A percentile compares a stretch with the other conserved stretches of the same genome.
phyloP scores from a whole-genome alignment of 2,329 filamentous ascomycete genomes.

The Pyrenophora seminiperda region DNA sequence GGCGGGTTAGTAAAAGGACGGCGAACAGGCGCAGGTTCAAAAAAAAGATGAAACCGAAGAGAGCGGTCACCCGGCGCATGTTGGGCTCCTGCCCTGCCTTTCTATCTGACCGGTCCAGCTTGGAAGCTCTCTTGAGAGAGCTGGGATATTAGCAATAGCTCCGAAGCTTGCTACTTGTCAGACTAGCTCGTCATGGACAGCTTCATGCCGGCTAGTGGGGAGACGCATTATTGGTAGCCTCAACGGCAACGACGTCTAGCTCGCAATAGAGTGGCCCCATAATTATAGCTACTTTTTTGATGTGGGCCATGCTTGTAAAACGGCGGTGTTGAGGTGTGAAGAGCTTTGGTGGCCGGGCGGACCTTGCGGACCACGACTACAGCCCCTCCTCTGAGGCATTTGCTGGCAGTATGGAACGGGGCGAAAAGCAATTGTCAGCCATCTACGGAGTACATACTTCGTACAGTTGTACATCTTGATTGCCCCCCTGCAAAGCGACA shows the following conservation, averaged over 20 bases:
- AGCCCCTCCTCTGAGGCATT: constrained; percentile 15
- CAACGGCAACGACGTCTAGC: constrained; percentile 9
- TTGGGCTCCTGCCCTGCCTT: constrained; percentile 29
- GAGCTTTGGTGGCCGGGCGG: constrained; percentile 22
- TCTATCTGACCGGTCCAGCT: constrained; percentile 31
- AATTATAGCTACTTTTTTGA: constrained; percentile 18
- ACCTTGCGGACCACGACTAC: constrained; percentile 16
- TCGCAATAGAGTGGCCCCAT: constrained; percentile 6
- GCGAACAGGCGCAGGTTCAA: constrained; percentile 11
- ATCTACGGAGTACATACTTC: too few species aligned
- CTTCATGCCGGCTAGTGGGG: constrained; percentile 28
- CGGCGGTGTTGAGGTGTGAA: constrained; percentile 34
- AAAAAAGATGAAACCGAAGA: constrained; percentile 10
- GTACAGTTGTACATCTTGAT: too few species aligned
- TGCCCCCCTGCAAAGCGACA: constrained; percentile 22
- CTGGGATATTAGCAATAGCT: constrained; percentile 38
- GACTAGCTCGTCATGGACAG: constrained; percentile 37
- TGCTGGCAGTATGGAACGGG: constrained; percentile 21
- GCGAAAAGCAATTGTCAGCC: constrained; percentile 14
- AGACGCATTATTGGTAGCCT: constrained; percentile 25
- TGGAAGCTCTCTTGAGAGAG: constrained; percentile 29
- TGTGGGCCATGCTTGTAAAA: constrained; percentile 20
- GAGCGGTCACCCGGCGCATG: constrained; percentile 19
- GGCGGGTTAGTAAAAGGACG: constrained; percentile 18
- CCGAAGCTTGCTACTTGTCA: constrained; percentile 33